Base-by-base conservation (phyloP, 2,329 filamentous ascomycete species). In the Chaetomium olivaceum region DNA sequence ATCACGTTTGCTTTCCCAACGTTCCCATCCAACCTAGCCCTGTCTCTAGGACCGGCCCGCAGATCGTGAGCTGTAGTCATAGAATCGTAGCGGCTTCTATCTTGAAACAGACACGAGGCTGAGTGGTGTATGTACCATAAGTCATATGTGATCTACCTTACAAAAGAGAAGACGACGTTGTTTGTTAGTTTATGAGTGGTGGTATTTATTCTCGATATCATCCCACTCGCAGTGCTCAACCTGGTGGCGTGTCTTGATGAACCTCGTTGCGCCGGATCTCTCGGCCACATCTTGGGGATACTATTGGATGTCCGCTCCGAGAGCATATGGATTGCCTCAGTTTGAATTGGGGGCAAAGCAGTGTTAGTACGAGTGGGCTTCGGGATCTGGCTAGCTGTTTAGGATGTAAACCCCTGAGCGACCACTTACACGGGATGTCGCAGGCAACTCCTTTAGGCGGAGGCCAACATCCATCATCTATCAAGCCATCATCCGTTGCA, bases 311-410 rank as follows among this genome's bases (percentile, higher is more conserved):
- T 86, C 83, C n/a, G 61, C 58, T 25, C 77, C 78, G 0, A 79
- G 79, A 2, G 80, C 81, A 68, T 85, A 86, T 46, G 85, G 80
- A 23, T 78, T 74, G 8, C 80, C 82, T 83, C 84, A 86, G 64
- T 82, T 71, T 3, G 83, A 81, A 62, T 86, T 86, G 0, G 83
- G 83, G 29, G 83, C 81, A 72, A 83, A 86, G 0, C 82, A 79
- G 70, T 83, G 85, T 67, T 84, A 83, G 70, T 86, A 86, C 8
- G 83, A 84, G 68, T 86, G 83, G 7, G 81, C 77, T 74, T 69
- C 68, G 51, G 68, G 16, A 23, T 14, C 12, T n/a, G 21, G 58
- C 33, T 21, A 27, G 54, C 14, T 43, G 1, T 23, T 6, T 61
- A 19, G 62, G 58, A 39, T 8, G 59, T 9, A 31, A 9, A 19